Conservation (phyloP, 768 basidiomycete species). For the Naganishia vishniacii region DNA sequence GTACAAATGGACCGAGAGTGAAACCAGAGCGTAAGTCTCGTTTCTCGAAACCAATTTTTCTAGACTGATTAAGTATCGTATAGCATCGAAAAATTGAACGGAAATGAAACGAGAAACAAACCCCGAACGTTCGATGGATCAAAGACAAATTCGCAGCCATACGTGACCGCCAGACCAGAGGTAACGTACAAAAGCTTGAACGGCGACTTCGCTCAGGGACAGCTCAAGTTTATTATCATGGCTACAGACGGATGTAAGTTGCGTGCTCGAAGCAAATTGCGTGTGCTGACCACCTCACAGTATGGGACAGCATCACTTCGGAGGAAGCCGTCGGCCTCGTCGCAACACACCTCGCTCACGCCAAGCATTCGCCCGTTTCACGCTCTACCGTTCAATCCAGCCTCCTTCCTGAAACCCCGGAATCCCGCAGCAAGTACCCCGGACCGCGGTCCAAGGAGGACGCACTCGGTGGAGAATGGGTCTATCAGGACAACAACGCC, state of each 20-base stretch:
- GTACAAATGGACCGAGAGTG: constrained; percentile 45
- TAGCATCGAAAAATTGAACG: constrained; percentile 11
- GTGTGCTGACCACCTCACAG: constrained; percentile 21
- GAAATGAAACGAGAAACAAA: constrained; percentile 12
- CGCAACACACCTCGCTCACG: constrained; percentile 39
- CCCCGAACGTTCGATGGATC: constrained; percentile 10
- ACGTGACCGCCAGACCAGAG: constrained; percentile 45
- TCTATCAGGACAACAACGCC: constrained; percentile 44
- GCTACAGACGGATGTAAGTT: constrained; percentile 48
- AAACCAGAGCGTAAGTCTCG: constrained; percentile 33
- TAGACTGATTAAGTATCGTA: not conserved
- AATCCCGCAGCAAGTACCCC: constrained; percentile 20
- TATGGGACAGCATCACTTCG: constrained; percentile 47
- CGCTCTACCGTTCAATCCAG: constrained; percentile 31
- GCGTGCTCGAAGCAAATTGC: not conserved
- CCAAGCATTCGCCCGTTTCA: constrained; percentile 35
- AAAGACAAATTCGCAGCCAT: constrained; percentile 33
- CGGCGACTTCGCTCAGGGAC: constrained; percentile 26
- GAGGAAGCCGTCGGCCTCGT: constrained; percentile 45
- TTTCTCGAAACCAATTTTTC: not conserved
- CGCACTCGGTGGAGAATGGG: constrained; percentile 32
- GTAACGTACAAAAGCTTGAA: constrained; percentile 41
- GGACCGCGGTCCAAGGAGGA: constrained; percentile 5
- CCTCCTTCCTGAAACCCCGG: constrained; percentile 11
- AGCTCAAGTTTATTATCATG: constrained; percentile 45